Evolutionary conservation across 345 rosid genomes (phyloP), one percentile per base, ranked within the genome.

Genomic region (Salix dunnii): DNA sequence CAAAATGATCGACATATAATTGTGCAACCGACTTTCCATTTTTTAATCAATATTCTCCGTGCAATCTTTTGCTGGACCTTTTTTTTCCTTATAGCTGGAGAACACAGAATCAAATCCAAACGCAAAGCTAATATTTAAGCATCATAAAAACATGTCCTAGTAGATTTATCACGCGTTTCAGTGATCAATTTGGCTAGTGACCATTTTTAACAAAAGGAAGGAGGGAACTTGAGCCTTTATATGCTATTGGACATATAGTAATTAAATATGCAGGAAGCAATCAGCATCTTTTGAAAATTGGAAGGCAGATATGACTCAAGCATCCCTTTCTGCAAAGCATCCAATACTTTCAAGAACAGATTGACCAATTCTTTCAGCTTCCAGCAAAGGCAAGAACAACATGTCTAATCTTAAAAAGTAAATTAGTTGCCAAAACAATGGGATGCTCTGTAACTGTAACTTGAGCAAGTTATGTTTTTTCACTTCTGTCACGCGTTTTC

Each of bases 361-460:
- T 5, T 11, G 73, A 60, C 25, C 70, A 20, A 20, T 5, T 60
- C 68, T 27, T 35, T 23, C 51, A 43, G 67, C 55, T 70, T 14
- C n/a, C 43, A 40, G 21, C 40, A 55, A 42, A 35, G 18, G 21
- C 12, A 55, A 70, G 82, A 80, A 80, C 82, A 75, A 53, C 36
- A 30, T 58, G 79, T 80, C 79, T 71, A 80, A 80, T 80, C 82
- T 55, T 46, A n/a, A 23, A 62, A 43, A 17, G 4, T 21, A 7
- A 48, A 31, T 18, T 33, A 17, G 16, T 48, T 25, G 35, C 43
- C 48, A 35, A 23, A 5, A 35, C 1, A 25, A 43, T 43, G 42
- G 65, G 74, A 58, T 70, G 69, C 68, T 62, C 38, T 12, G 28
- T 58, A 2, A 27, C 30, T 38, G 42, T 69, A 40, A 67, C 30